Conservation (phyloP, 2,329 filamentous ascomycete genomes). For the Colletotrichum tofieldiae region DNA sequence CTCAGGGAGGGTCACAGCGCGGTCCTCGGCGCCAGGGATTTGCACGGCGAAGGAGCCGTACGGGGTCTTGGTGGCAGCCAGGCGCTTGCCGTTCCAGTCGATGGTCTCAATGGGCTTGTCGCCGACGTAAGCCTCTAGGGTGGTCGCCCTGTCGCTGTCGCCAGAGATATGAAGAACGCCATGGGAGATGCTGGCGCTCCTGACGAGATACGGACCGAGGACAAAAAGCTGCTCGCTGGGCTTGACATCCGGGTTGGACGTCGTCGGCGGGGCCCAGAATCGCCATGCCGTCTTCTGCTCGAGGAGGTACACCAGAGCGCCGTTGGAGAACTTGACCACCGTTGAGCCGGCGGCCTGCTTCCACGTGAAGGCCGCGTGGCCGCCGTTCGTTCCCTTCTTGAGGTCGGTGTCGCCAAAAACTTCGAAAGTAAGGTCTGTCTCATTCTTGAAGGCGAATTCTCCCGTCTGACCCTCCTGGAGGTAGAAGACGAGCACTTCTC, state of each 20-base stretch:
- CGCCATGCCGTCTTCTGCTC: slow-evolving; percentile 78
- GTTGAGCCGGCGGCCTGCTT: slow-evolving; percentile 64
- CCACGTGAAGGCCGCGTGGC: slow-evolving; percentile 57
- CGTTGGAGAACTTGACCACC: slow-evolving; percentile 65
- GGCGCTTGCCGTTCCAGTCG: slow-evolving; percentile 64
- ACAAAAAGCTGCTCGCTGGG: slow-evolving; percentile 69
- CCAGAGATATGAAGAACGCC: slow-evolving; percentile 74
- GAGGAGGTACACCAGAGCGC: slow-evolving; percentile 69
- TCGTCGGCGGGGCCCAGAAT: slow-evolving; percentile 74
- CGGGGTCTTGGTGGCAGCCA: slow-evolving; percentile 53
- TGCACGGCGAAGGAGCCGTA: slow-evolving; percentile 65
- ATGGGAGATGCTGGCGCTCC: slow-evolving; percentile 70
- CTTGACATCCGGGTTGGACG: slow-evolving; percentile 51
- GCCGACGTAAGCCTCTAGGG: slow-evolving; percentile 67
- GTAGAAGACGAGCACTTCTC: slow-evolving; percentile 76
- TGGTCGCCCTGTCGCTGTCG: slow-evolving; percentile 79
- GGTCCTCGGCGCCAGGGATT: slow-evolving; percentile 58
- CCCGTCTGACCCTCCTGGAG: slow-evolving; percentile 71
- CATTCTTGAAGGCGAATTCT: slow-evolving; percentile 69
- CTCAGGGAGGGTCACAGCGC: slow-evolving; percentile 68
- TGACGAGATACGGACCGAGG: slow-evolving; percentile 75
- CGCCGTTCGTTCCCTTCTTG: slow-evolving; percentile 42
- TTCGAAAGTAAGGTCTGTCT: slow-evolving; percentile 52
- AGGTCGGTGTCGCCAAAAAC: slow-evolving; percentile 52
- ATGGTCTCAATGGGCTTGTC: slow-evolving; percentile 74